Conservation (phyloP, 495 filamentous ascomycete species). For the Penicillium coprophilum region DNA sequence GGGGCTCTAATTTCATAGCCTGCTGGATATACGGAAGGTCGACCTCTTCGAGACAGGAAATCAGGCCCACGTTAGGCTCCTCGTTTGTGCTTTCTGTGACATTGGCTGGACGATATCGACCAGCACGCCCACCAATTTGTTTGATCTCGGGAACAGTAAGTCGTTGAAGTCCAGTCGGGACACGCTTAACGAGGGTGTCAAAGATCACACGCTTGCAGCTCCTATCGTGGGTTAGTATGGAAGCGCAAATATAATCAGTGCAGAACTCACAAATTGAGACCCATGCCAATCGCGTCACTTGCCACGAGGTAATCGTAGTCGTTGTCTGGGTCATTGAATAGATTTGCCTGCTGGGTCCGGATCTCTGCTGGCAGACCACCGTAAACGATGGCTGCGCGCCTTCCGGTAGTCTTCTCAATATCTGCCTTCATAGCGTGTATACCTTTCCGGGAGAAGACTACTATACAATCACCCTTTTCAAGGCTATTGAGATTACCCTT, state of each 20-base stretch:
- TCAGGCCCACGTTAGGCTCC: slow-evolving; percentile 58
- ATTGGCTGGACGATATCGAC: slow-evolving; percentile 78
- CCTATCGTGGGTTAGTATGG: slow-evolving; percentile 37
- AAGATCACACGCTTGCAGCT: slow-evolving; percentile 92
- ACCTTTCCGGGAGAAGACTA: slow-evolving; percentile 75
- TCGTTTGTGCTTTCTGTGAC: slow-evolving; percentile 25
- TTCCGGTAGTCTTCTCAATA: slow-evolving; percentile 74
- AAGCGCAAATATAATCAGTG: neutral
- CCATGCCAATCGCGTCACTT: slow-evolving; percentile 98
- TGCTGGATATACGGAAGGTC: slow-evolving; percentile 64
- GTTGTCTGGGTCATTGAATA: slow-evolving; percentile 93
- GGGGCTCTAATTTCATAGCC: slow-evolving; percentile 61
- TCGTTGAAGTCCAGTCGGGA: slow-evolving; percentile 47
- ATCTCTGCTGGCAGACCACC: slow-evolving; percentile 91
- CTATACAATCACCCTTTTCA: slow-evolving; percentile 85
- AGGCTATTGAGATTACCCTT: slow-evolving; percentile 62
- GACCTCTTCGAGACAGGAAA: slow-evolving; percentile 72
- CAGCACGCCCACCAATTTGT: slow-evolving; percentile 93
- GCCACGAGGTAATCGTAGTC: slow-evolving; percentile 94
- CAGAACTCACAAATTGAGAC: slow-evolving; percentile 72
- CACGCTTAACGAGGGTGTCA: slow-evolving; percentile 67
- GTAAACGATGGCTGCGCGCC: slow-evolving; percentile 87
- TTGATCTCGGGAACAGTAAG: slow-evolving; percentile 78
- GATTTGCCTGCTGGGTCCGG: slow-evolving; percentile 79
- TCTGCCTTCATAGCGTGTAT: slow-evolving; percentile 77